phyloP scores from a whole-genome alignment of 306 rosid genomes.

The Prunus mira region DNA sequence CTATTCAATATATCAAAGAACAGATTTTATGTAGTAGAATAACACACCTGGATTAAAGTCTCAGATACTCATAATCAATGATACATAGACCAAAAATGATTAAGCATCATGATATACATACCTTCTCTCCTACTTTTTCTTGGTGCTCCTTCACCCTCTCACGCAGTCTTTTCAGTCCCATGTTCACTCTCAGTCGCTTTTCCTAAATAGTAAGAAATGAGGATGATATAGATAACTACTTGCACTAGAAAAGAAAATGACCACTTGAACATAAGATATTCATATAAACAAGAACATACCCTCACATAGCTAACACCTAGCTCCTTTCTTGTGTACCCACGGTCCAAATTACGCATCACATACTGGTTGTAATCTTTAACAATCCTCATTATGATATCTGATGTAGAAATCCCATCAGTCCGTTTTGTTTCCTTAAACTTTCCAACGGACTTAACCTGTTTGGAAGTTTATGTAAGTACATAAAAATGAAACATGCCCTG shows the following conservation, averaged over 20 bases:
- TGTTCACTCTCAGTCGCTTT: slow-evolving; percentile 86
- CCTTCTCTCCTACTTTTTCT: slow-evolving; percentile 94
- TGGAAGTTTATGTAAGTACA: not conserved
- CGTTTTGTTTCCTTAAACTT: slow-evolving; percentile 90
- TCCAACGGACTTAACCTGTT: slow-evolving; percentile 80
- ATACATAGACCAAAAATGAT: not conserved
- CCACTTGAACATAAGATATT: slow-evolving; percentile 6
- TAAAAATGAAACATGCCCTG: not conserved
- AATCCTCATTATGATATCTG: slow-evolving; percentile 93
- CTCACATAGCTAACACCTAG: slow-evolving; percentile 97
- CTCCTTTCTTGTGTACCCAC: slow-evolving; percentile 93
- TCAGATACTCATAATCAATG: not conserved
- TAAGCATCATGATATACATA: slow-evolving; percentile 19
- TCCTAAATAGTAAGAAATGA: slow-evolving; percentile 41
- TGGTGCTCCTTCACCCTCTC: slow-evolving; percentile 96
- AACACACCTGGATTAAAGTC: not conserved
- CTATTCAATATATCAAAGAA: no score
- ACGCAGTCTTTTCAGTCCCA: slow-evolving; percentile 82
- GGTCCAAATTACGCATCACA: slow-evolving; percentile 93
- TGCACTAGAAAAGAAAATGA: not conserved
- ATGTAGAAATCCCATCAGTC: slow-evolving; percentile 93
- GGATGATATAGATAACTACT: not conserved
- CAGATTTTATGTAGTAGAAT: no score
- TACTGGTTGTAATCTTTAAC: slow-evolving; percentile 96
- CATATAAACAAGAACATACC: slow-evolving; percentile 43